A percentile compares a stretch with the other conserved stretches of the same genome.
These are phyloP conservation scores for Psidium guajava DNA, from an alignment of 345 rosid genomes.

Conservation along the genomic window DNA sequence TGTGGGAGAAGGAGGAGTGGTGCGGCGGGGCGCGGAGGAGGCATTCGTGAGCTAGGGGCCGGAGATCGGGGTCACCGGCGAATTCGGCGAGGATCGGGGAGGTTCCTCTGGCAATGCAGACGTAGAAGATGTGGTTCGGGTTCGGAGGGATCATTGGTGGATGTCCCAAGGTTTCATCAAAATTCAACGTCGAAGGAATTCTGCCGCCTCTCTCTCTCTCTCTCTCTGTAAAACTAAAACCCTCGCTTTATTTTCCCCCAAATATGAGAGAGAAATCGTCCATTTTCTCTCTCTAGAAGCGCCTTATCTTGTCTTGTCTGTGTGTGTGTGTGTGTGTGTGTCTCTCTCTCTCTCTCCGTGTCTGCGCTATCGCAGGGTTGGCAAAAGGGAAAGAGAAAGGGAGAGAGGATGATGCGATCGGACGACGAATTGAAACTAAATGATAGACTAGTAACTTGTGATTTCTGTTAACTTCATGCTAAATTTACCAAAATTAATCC, in stretches of 20 bases:
- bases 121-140: slow-evolving; percentile 41
- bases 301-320: no score
- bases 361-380: neutral
- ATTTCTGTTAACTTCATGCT: neutral
- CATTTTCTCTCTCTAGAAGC: neutral
- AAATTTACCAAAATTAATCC: neutral
- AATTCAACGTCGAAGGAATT: neutral
- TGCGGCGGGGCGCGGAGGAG: slow-evolving; percentile 51
- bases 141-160: slow-evolving; percentile 46
- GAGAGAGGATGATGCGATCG: neutral
- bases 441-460: neutral
- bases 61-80: slow-evolving; percentile 43
- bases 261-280: no score
- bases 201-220: neutral
- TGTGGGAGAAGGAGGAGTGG: slow-evolving; percentile 71
- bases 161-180: neutral
- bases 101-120: slow-evolving; percentile 58
- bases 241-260: no score
- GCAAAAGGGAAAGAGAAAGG: neutral
- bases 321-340: no score
- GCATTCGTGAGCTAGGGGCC: slow-evolving; percentile 41
- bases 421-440: neutral
- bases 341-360: neutral
- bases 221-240: neutral
- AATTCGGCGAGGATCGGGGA: slow-evolving; percentile 48